phyloP scores from a whole-genome alignment of 257 asterid species.

The Verbena officinalis region DNA sequence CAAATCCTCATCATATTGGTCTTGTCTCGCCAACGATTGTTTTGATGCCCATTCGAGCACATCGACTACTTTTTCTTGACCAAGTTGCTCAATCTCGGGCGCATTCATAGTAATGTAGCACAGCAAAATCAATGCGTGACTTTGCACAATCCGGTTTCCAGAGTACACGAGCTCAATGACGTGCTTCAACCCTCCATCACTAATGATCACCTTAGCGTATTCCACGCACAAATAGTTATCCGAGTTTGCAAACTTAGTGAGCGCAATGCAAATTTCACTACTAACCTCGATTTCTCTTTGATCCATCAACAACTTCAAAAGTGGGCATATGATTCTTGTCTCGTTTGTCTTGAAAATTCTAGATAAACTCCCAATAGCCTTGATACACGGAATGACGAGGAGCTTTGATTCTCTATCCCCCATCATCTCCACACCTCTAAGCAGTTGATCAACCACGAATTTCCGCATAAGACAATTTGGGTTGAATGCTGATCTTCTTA shows the following conservation, averaged over 20 bases:
- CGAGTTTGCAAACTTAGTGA: slow-evolving; percentile 54
- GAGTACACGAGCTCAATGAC: slow-evolving; percentile 67
- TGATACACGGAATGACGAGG: slow-evolving; percentile 63
- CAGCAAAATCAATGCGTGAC: slow-evolving; percentile 47
- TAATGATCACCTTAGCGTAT: slow-evolving; percentile 63
- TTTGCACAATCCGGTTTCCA: slow-evolving; percentile 63
- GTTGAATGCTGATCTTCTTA: slow-evolving; percentile 65
- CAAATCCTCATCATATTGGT: too few species aligned
- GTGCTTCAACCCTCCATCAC: slow-evolving; percentile 63
- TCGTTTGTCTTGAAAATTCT: slow-evolving; percentile 70
- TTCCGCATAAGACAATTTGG: slow-evolving; percentile 76
- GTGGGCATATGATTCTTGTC: slow-evolving; percentile 61
- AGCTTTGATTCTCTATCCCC: slow-evolving; percentile 48
- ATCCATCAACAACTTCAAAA: slow-evolving; percentile 55
- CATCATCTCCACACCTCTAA: slow-evolving; percentile 41
- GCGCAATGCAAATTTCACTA: slow-evolving; percentile 58
- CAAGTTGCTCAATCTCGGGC: slow-evolving; percentile 73
- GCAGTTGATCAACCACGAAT: slow-evolving; percentile 64
- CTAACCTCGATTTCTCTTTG: slow-evolving; percentile 58
- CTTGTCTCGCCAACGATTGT: too few species aligned
- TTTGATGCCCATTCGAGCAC: slow-evolving; percentile 43
- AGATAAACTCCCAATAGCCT: slow-evolving; percentile 60
- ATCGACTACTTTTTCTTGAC: slow-evolving; percentile 52
- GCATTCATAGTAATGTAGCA: slow-evolving; percentile 57
- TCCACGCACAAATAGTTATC: slow-evolving; percentile 57